These are phyloP conservation scores for Ramaria sp. DNA, from an alignment of 768 basidiomycete genomes.

Conservation along the genomic window DNA sequence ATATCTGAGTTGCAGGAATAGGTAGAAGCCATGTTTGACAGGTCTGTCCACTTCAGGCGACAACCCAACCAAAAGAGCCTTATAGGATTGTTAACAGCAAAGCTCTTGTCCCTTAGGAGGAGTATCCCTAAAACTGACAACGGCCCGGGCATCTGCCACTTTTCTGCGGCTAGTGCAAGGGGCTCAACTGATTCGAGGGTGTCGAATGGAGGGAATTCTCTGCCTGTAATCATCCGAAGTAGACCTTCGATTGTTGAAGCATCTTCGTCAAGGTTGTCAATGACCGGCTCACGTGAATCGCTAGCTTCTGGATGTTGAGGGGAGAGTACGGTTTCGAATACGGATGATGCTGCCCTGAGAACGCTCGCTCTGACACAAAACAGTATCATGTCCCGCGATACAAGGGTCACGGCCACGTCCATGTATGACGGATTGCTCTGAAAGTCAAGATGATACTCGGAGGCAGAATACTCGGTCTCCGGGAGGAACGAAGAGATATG, in stretches of 20 bases:
- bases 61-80: background rate
- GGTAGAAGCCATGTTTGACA: background rate
- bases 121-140: constrained; percentile 47
- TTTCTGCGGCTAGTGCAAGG: constrained; percentile 52
- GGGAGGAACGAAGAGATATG: too few relatives aligned
- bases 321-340: background rate
- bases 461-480: too few relatives aligned
- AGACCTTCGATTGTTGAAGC: constrained; percentile 41
- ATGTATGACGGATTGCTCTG: background rate
- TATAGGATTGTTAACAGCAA: background rate
- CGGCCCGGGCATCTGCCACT: constrained; percentile 61
- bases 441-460: background rate
- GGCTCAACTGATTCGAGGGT: constrained; percentile 45
- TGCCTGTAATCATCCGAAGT: constrained; percentile 51
- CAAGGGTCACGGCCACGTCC: background rate
- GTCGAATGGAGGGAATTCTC: constrained; percentile 36
- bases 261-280: constrained; percentile 39
- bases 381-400: background rate
- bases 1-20: background rate
- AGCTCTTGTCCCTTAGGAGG: constrained; percentile 26
- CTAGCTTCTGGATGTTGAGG: background rate
- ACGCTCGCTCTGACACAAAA: background rate
- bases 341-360: background rate
- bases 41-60: background rate
- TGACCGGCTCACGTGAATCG: background rate